Conservation (phyloP, 2,329 filamentous ascomycete species). For the Exophiala lecanii-corni region DNA sequence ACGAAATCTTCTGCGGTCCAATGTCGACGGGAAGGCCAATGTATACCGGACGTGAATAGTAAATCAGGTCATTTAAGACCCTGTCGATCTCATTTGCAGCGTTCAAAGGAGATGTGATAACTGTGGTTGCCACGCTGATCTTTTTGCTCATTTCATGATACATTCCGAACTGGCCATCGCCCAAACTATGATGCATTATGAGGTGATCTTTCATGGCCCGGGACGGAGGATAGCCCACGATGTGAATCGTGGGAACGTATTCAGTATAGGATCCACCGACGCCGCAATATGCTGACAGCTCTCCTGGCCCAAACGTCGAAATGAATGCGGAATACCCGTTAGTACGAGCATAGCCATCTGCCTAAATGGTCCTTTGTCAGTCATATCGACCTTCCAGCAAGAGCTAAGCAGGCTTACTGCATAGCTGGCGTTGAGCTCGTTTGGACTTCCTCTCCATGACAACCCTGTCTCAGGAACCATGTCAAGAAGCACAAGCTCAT, state of each 20-base stretch:
- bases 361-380: not conserved
- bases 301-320: conserved; percentile 58
- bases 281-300: conserved; percentile 35
- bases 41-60: conserved; percentile 52
- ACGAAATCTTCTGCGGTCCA: conserved; percentile 9
- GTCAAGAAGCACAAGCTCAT: conserved; percentile 45
- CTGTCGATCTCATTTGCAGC: conserved; percentile 49
- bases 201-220: conserved; percentile 5
- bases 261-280: conserved; percentile 50
- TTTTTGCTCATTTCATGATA: conserved; percentile 47
- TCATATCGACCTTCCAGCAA: conserved; percentile 34
- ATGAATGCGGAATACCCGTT: conserved; percentile 32
- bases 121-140: conserved; percentile 47
- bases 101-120: conserved; percentile 41
- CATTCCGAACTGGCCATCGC: conserved; percentile 47
- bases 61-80: conserved; percentile 46
- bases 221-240: conserved; percentile 44
- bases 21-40: conserved; percentile 44
- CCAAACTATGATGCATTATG: conserved; percentile 29
- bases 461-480: conserved; percentile 52
- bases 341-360: conserved; percentile 4
- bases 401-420: conserved; percentile 73
- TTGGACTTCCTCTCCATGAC: conserved; percentile 57
- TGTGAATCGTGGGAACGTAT: conserved; percentile 55
- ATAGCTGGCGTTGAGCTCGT: conserved; percentile 62